phyloP scores from a whole-genome alignment of 768 basidiomycete genomes.

The Tulasnella sp. region DNA sequence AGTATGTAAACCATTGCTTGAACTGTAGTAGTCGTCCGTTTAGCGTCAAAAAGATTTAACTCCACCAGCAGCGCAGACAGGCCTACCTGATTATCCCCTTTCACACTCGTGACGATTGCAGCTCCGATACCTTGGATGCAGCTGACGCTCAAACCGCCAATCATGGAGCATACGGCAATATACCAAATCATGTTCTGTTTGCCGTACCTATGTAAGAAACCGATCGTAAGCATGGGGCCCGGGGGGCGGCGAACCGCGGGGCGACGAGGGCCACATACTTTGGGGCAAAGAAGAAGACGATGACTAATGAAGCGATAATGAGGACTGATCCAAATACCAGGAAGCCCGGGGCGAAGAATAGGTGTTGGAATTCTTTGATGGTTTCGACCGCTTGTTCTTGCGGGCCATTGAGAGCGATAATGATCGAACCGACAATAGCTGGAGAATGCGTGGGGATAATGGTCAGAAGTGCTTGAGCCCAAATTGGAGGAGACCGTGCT shows the following conservation, averaged over 20 bases:
- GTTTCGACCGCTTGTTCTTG: slow-evolving; percentile 64
- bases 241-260: neutral
- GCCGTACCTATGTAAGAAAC: slow-evolving; percentile 56
- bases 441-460: neutral
- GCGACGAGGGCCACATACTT: slow-evolving; percentile 41
- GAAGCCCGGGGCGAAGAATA: slow-evolving; percentile 83
- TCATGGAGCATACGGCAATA: slow-evolving; percentile 91
- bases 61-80: neutral
- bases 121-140: slow-evolving; percentile 83
- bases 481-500: neutral
- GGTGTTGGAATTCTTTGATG: slow-evolving; percentile 64
- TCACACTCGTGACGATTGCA: slow-evolving; percentile 75
- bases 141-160: slow-evolving; percentile 91
- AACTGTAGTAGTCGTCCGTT: slow-evolving; percentile 49
- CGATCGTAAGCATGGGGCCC: slow-evolving; percentile 13
- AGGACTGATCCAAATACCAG: slow-evolving; percentile 45
- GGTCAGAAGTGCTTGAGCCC: neutral
- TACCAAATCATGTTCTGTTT: slow-evolving; percentile 94
- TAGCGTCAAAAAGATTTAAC: neutral
- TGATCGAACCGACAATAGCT: slow-evolving; percentile 62
- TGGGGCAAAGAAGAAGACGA: slow-evolving; percentile 80
- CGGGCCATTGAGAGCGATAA: slow-evolving; percentile 89
- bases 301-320: slow-evolving; percentile 59
- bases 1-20: slow-evolving; percentile 88
- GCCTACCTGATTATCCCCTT: slow-evolving; percentile 70